These are phyloP conservation scores for Pythium guiyangense DNA, from an alignment of 352 stramenopile genomes.

Conservation along the genomic window DNA sequence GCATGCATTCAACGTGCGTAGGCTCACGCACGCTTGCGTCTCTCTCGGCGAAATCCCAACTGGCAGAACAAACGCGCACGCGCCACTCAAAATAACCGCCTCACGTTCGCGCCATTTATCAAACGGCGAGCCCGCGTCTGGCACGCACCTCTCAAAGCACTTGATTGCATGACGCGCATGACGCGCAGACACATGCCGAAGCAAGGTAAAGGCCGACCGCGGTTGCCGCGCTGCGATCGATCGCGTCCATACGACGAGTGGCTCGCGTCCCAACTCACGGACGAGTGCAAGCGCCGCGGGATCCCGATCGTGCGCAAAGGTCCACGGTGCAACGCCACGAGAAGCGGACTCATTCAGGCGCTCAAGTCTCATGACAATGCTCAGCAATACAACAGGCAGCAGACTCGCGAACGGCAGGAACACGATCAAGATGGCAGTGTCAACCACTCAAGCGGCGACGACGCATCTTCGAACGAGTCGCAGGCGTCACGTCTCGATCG, in stretches of 20 bases:
- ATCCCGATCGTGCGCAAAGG: conserved; percentile 7
- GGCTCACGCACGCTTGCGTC: no score
- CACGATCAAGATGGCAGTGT: neutral
- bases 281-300: conserved; percentile 3
- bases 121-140: no score
- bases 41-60: no score
- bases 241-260: conserved; percentile 8
- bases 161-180: no score
- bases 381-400: neutral
- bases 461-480: neutral
- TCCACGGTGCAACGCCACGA: neutral
- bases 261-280: conserved; percentile 1
- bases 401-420: neutral
- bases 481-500: neutral
- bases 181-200: no score
- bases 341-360: neutral
- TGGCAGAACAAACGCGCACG: no score
- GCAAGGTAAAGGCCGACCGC: no score
- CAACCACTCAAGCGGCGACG: neutral
- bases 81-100: no score
- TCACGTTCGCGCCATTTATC: no score
- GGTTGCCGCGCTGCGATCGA: neutral
- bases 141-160: no score
- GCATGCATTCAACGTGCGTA: no score
- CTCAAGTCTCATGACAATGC: neutral